These are phyloP conservation scores for Fusarium staphyleae DNA, from an alignment of 2,329 filamentous ascomycete genomes.

Conservation along the genomic window DNA sequence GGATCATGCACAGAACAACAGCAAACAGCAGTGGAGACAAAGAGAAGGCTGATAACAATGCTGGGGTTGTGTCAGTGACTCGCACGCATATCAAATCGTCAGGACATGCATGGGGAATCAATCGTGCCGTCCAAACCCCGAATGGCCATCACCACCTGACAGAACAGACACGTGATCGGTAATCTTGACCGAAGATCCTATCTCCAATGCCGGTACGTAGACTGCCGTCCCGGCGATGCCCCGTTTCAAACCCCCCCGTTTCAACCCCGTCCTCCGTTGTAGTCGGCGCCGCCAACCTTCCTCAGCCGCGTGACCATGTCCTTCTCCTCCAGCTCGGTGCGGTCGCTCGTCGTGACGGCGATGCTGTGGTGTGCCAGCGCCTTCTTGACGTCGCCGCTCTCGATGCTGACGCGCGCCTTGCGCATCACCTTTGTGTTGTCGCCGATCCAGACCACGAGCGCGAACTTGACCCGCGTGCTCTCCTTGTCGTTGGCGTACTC, in stretches of 20 bases:
- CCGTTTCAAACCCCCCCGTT: background rate
- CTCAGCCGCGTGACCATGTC: constrained; percentile 68
- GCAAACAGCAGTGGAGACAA: background rate
- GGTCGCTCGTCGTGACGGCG: constrained; percentile 67
- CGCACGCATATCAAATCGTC: too few species aligned
- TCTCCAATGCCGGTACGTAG: too few species aligned
- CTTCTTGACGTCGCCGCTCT: constrained; percentile 70
- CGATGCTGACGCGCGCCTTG: constrained; percentile 72
- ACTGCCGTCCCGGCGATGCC: background rate
- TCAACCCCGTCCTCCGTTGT: constrained; percentile 69
- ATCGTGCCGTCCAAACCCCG: too few species aligned
- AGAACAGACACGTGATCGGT: background rate
- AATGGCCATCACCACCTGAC: too few species aligned
- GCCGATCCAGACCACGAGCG: constrained; percentile 73
- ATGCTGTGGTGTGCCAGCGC: constrained; percentile 71
- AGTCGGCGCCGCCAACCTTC: constrained; percentile 74
- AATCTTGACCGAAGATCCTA: too few species aligned
- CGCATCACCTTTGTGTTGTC: constrained; percentile 71
- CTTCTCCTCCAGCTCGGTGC: constrained; percentile 65
- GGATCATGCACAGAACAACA: background rate
- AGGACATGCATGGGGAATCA: too few species aligned
- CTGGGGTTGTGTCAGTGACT: background rate
- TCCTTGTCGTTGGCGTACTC: constrained; percentile 77
- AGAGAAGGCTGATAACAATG: background rate
- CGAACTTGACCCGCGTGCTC: constrained; percentile 72